phyloP scores from a whole-genome alignment of 1,284 basidiomycete genomes.

The Melampsora americana region DNA sequence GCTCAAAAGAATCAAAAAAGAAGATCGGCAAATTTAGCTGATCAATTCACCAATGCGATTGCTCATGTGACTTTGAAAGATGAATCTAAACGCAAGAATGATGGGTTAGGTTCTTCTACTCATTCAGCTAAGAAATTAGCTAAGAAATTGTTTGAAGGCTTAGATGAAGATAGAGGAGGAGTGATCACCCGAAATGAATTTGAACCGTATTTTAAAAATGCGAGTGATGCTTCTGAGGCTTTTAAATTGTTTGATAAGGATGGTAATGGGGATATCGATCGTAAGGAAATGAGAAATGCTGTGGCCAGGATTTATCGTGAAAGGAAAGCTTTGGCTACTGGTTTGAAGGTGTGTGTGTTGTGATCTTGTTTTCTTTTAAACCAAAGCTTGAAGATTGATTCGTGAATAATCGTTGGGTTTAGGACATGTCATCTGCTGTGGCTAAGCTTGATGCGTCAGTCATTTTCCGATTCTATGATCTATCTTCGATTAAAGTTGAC shows the following conservation, averaged over 20 bases:
- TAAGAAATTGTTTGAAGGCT: slow-evolving; percentile 67
- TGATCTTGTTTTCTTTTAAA: background rate
- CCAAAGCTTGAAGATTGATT: background rate
- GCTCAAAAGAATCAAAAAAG: slow-evolving; percentile 48
- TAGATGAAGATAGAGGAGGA: slow-evolving; percentile 60
- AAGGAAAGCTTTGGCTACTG: slow-evolving; percentile 68
- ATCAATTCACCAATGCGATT: slow-evolving; percentile 45
- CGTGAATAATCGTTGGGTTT: background rate
- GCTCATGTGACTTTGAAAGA: slow-evolving; percentile 53
- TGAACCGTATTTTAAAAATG: slow-evolving; percentile 69
- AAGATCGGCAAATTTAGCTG: slow-evolving; percentile 46
- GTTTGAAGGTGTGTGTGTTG: slow-evolving; percentile 59
- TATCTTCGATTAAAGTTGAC: background rate
- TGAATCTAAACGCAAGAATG: slow-evolving; percentile 22
- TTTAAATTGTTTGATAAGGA: slow-evolving; percentile 78
- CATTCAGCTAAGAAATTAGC: slow-evolving; percentile 70
- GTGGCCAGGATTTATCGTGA: slow-evolving; percentile 78
- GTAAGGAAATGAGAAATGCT: slow-evolving; percentile 76
- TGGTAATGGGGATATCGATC: slow-evolving; percentile 74
- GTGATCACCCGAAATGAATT: slow-evolving; percentile 40
- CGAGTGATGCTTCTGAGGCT: slow-evolving; percentile 68
- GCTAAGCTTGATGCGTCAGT: slow-evolving; percentile 64
- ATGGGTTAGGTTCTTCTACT: slow-evolving; percentile 55
- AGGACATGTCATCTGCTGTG: slow-evolving; percentile 62
- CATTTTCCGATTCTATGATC: background rate